These are phyloP conservation scores for Kodamaea laetipori DNA, from an alignment of 805 yeast genomes.

Conservation along the genomic window DNA sequence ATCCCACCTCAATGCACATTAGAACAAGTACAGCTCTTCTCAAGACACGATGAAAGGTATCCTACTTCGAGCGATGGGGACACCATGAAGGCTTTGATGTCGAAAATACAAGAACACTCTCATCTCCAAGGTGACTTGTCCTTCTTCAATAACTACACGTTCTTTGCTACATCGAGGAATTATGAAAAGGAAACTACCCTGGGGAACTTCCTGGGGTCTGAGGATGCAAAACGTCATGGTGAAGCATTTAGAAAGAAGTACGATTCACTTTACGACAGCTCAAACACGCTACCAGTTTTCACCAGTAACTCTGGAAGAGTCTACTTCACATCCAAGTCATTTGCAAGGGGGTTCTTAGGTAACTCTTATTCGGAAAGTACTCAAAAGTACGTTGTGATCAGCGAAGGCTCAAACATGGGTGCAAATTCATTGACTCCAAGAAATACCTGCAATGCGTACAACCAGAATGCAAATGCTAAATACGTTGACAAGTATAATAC, in stretches of 20 bases:
- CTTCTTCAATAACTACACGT: conserved; percentile 23
- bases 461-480: conserved; percentile 32
- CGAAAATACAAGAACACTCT: conserved; percentile 18
- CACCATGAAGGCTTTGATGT: conserved; percentile 16
- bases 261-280: conserved; percentile 19
- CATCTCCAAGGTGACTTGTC: conserved; percentile 22
- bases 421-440: conserved; percentile 29
- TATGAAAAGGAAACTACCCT: conserved; percentile 28
- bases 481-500: conserved; percentile 31
- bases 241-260: conserved; percentile 24
- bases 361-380: conserved; percentile 17
- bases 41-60: conserved; percentile 79
- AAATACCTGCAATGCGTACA: conserved; percentile 28
- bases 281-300: conserved; percentile 21
- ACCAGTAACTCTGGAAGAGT: conserved; percentile 26
- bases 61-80: conserved; percentile 42
- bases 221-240: conserved; percentile 27
- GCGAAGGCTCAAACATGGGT: conserved; percentile 22
- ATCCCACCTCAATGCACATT: conserved; percentile 52
- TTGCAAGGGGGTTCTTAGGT: conserved; percentile 29
- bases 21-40: conserved; percentile 68
- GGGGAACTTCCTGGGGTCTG: conserved; percentile 25
- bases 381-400: conserved; percentile 14
- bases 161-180: conserved; percentile 20
- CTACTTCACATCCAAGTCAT: conserved; percentile 23